Evolutionary conservation across 768 basidiomycete genomes (phyloP), one percentile per base, ranked within the genome.

Genomic region (Mycena maculata): DNA sequence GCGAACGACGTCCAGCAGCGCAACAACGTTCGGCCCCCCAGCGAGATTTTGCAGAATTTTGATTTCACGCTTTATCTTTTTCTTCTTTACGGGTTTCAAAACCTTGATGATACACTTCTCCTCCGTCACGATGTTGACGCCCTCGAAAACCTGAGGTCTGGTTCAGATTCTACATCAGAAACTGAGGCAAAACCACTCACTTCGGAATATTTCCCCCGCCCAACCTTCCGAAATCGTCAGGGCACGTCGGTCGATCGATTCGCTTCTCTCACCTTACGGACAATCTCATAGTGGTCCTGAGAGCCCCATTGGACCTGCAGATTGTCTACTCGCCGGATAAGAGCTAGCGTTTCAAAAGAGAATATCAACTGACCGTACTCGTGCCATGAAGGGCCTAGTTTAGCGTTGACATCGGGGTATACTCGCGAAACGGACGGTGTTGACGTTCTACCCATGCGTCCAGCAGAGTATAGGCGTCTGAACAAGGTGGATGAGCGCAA

Each of bases 61-160:
- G 79, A 99, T 98, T 82, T 99, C 97, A 69, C 97, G 88, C 83
- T 98, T 98, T 81, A 98, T 98, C 83, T 99, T 99, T 89, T 99
- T 99, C 89, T 99, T 98, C 87, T 99, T 99, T 42, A 99, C 96
- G 0, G 97, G 97, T 79, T 99, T 99, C 72, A 99, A 86, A 33
- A 99, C 97, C 79, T 99, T 99, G 83, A 99, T 96, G 80, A 97
- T 97, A 78, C 95, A 96, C 81, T 96, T 96, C 80, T 94, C 92
- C 73, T 95, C 93, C 67, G 91, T 92, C 56, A 92, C 89, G 67
- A 95, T 90, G 77, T 96, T 94, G 75, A 97, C 89, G 9, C 96
- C 96, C 79, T 97, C 95, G 72, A 97, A 97, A 65, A 95, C 93
- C 93, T 94, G 73, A 5, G 27, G 66, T 22, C 18, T 20, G 27